Evolutionary conservation across 305 asterid species (phyloP).

Genomic region (Petunia hybrid): DNA sequence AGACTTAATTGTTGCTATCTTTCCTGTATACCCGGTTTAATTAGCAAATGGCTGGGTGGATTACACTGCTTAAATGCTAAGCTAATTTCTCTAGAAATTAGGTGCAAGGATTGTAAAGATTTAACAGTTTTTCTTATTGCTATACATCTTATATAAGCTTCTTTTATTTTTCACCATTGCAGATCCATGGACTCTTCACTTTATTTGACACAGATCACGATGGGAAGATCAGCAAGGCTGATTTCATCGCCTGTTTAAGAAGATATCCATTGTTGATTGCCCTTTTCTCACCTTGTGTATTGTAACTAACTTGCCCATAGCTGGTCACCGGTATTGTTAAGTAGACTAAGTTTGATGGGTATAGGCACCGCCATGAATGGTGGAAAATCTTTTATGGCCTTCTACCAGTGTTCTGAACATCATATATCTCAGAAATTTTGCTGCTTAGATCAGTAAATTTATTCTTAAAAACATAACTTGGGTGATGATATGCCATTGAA

Average conservation of each 20-base stretch:
- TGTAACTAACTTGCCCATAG: constrained; percentile 37
- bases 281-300: constrained; percentile 61
- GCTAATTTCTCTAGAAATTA: constrained; percentile 5
- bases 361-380: constrained; percentile 24
- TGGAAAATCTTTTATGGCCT: constrained; percentile 35
- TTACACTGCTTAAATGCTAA: neutral
- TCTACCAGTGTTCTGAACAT: neutral
- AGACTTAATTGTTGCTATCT: neutral
- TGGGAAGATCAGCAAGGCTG: constrained; percentile 74
- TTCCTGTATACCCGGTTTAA: too few relatives aligned
- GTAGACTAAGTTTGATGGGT: neutral
- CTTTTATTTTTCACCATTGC: constrained; percentile 31
- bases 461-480: constrained; percentile 15
- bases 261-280: constrained; percentile 77
- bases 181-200: constrained; percentile 70
- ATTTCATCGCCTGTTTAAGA: constrained; percentile 65
- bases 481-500: constrained; percentile 26
- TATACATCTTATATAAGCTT: neutral
- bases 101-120: neutral
- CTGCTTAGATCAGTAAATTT: constrained; percentile 17
- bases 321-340: constrained; percentile 40
- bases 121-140: neutral
- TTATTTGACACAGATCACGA: constrained; percentile 70
- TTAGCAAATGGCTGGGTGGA: neutral
- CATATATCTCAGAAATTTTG: constrained; percentile 27